These are phyloP conservation scores for Phytophthora colocasiae DNA, from an alignment of 352 stramenopile species.

Conservation along the genomic window DNA sequence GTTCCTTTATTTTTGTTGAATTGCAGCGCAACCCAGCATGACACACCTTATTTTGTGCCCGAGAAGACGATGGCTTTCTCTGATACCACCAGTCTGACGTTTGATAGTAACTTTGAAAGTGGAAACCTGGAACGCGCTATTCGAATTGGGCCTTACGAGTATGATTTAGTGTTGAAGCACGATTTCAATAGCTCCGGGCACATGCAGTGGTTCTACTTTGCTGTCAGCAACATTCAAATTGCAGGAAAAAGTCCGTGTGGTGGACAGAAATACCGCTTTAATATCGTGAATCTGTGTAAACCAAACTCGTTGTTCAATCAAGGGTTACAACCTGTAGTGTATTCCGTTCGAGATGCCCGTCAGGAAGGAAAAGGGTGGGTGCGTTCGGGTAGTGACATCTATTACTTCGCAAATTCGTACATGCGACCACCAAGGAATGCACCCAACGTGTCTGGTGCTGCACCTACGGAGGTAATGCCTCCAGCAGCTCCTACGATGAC, in stretches of 20 bases:
- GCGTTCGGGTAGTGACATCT: slow-evolving; percentile 80
- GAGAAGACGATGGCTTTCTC: slow-evolving; percentile 33
- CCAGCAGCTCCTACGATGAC: slow-evolving; percentile 17
- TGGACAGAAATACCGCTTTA: slow-evolving; percentile 82
- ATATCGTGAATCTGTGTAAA: slow-evolving; percentile 95
- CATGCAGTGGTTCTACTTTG: slow-evolving; percentile 97
- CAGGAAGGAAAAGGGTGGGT: slow-evolving; percentile 73
- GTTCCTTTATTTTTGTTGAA: slow-evolving; percentile 36
- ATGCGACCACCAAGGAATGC: slow-evolving; percentile 27
- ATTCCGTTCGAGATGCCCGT: slow-evolving; percentile 75
- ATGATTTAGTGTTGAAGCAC: slow-evolving; percentile 89
- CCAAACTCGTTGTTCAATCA: slow-evolving; percentile 92
- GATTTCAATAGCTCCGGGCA: slow-evolving; percentile 88
- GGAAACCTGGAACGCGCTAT: slow-evolving; percentile 90
- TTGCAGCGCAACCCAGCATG: slow-evolving; percentile 1
- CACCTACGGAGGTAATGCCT: slow-evolving; percentile 6
- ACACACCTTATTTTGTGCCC: slow-evolving; percentile 50
- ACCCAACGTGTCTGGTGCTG: slow-evolving; percentile 1
- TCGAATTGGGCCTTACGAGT: slow-evolving; percentile 86
- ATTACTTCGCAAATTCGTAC: slow-evolving; percentile 87
- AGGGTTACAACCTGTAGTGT: slow-evolving; percentile 92
- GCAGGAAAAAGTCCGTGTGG: slow-evolving; percentile 4
- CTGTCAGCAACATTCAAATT: slow-evolving; percentile 75
- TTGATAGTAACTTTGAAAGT: slow-evolving; percentile 94
- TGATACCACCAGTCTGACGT: slow-evolving; percentile 64